Conservation (phyloP, 441 rosid genomes). For the Mallotus japonicus region DNA sequence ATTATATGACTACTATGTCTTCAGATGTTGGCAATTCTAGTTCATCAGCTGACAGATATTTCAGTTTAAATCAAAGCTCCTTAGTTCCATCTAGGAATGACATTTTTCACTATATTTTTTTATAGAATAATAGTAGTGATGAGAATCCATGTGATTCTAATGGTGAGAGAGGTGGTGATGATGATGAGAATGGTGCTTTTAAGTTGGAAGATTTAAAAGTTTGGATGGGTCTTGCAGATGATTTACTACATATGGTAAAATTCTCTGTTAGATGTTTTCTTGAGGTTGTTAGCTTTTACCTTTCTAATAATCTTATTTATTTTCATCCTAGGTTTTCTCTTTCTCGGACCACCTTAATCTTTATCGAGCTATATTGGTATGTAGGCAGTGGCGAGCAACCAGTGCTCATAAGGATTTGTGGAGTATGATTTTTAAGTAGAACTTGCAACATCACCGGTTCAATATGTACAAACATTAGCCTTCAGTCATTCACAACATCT, state of each 20-base stretch:
- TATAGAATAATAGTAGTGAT: conserved; percentile 51
- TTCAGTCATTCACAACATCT: neutral
- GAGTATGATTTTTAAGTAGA: conserved; percentile 34
- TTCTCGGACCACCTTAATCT: conserved; percentile 76
- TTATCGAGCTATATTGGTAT: conserved; percentile 82
- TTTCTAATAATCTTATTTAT: conserved; percentile 11
- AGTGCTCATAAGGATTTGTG: conserved; percentile 97
- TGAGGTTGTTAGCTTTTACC: neutral
- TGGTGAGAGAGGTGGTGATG: conserved; percentile 53
- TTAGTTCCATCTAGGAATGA: conserved; percentile 40
- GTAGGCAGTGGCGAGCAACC: conserved; percentile 94
- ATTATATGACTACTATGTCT: conserved; percentile 30
- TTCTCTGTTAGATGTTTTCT: neutral
- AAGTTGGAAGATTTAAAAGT: conserved; percentile 57
- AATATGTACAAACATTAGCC: neutral
- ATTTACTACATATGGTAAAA: conserved; percentile 85
- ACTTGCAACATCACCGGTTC: neutral
- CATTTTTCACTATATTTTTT: conserved; percentile 52
- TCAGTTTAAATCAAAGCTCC: conserved; percentile 35
- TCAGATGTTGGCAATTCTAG: conserved; percentile 43
- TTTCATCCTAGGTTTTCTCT: conserved; percentile 71
- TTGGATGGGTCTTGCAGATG: conserved; percentile 92
- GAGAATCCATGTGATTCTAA: conserved; percentile 35
- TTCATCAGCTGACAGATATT: conserved; percentile 38
- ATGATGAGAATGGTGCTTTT: conserved; percentile 45